phyloP scores from a whole-genome alignment of 31 red algal species.

The Odonthalia washingtoniensis region DNA sequence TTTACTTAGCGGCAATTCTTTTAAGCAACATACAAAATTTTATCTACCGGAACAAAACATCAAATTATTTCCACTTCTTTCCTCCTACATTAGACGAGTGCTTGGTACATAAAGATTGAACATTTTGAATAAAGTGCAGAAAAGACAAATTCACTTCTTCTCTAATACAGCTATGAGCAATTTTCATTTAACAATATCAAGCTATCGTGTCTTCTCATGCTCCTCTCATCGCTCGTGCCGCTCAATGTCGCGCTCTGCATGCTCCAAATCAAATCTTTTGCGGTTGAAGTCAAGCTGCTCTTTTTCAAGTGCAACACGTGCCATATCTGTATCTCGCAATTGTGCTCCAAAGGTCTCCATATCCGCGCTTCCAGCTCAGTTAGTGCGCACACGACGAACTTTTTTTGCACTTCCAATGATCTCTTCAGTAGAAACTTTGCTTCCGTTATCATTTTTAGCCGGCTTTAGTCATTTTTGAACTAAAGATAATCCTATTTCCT shows the following conservation, averaged over 20 bases:
- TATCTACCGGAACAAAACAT: neutral
- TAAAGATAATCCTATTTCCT: neutral
- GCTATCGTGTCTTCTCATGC: neutral
- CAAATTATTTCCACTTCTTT: slow-evolving; percentile 5
- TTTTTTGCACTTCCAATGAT: too few relatives aligned
- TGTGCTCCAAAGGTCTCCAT: too few relatives aligned
- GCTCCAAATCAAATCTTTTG: neutral
- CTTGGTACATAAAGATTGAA: too few relatives aligned
- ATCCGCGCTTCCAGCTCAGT: too few relatives aligned
- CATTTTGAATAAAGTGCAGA: too few relatives aligned
- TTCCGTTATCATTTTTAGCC: neutral
- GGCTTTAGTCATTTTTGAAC: neutral
- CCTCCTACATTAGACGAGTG: slow-evolving; percentile 1
- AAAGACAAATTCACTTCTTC: slow-evolving; percentile 6
- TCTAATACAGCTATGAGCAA: neutral
- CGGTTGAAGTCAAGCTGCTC: slow-evolving; percentile 26
- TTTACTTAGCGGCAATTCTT: slow-evolving; percentile 10
- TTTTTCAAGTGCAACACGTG: too few relatives aligned
- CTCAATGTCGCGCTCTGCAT: neutral
- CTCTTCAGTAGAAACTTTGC: neutral
- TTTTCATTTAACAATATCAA: neutral
- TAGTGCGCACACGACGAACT: too few relatives aligned
- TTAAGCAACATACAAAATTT: neutral
- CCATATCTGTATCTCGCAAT: too few relatives aligned
- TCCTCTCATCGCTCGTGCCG: slow-evolving; percentile 4